These are phyloP conservation scores for Cladosporium velox DNA, from an alignment of 2,329 filamentous ascomycete species.

Conservation along the genomic window DNA sequence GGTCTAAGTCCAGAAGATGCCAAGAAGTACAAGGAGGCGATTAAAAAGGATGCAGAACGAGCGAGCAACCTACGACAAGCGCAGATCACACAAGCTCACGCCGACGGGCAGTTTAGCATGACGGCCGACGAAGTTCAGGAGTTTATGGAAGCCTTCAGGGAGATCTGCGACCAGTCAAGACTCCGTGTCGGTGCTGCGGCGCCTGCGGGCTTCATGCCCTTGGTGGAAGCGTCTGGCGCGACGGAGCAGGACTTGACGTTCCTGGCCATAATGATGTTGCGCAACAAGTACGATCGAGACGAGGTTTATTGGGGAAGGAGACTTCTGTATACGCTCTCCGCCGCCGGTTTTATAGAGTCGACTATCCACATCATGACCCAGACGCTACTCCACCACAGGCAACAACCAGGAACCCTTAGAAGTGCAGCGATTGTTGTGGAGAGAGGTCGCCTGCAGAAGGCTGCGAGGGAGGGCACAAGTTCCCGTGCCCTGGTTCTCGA, in stretches of 20 bases:
- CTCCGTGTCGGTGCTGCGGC: background rate
- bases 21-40: slow-evolving; percentile 10
- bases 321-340: slow-evolving; percentile 29
- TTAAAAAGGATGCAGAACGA: background rate
- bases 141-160: slow-evolving; percentile 22
- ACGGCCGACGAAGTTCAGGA: slow-evolving; percentile 16
- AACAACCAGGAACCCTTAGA: slow-evolving; percentile 25
- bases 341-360: slow-evolving; percentile 28
- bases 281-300: background rate
- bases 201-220: slow-evolving; percentile 5
- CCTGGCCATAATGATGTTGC: slow-evolving; percentile 21
- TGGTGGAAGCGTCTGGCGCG: slow-evolving; percentile 17
- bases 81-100: background rate
- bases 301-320: slow-evolving; percentile 27
- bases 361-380: slow-evolving; percentile 32
- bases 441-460: slow-evolving; percentile 27
- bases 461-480: slow-evolving; percentile 27
- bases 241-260: slow-evolving; percentile 19
- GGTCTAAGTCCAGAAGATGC: background rate
- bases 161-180: slow-evolving; percentile 4
- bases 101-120: slow-evolving; percentile 13
- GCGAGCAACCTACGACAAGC: background rate
- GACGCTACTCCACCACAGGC: slow-evolving; percentile 21
- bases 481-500: slow-evolving; percentile 35
- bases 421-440: slow-evolving; percentile 24